These are phyloP conservation scores for Alliaria petiolata DNA, from an alignment of 345 rosid genomes.

Conservation along the genomic window DNA sequence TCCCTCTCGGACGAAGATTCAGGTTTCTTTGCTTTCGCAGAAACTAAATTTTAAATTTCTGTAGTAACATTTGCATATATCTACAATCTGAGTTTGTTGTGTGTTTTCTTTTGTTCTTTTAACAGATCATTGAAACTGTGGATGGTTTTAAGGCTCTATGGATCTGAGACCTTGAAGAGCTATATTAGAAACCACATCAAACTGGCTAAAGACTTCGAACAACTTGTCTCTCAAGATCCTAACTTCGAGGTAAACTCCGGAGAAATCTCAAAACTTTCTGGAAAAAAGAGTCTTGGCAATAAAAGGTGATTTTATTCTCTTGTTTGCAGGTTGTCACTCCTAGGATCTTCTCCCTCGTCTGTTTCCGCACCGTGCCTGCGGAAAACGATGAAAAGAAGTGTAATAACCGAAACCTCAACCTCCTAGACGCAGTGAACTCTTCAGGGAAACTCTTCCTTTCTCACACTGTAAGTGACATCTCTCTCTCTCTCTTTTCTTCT, in stretches of 20 bases:
- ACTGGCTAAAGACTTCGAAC: slow-evolving; percentile 65
- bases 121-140: slow-evolving; percentile 82
- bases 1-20: slow-evolving; percentile 94
- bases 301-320: not conserved
- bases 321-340: slow-evolving; percentile 66
- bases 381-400: slow-evolving; percentile 35
- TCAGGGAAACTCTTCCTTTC: slow-evolving; percentile 76
- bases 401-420: slow-evolving; percentile 51
- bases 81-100: not conserved
- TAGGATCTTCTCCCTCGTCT: slow-evolving; percentile 66
- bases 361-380: slow-evolving; percentile 56
- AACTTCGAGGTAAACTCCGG: slow-evolving; percentile 70
- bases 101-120: not conserved
- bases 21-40: slow-evolving; percentile 42
- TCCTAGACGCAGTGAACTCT: slow-evolving; percentile 72
- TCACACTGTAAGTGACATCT: slow-evolving; percentile 56
- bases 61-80: not conserved
- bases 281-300: not conserved
- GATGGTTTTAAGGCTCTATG: slow-evolving; percentile 87
- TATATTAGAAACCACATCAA: slow-evolving; percentile 77
- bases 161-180: slow-evolving; percentile 58
- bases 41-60: not conserved
- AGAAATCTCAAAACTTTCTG: not conserved
- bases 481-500: not conserved
- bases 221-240: slow-evolving; percentile 52